Evolutionary conservation across 805 yeast species (phyloP).

Genomic region (Candida easanensis): DNA sequence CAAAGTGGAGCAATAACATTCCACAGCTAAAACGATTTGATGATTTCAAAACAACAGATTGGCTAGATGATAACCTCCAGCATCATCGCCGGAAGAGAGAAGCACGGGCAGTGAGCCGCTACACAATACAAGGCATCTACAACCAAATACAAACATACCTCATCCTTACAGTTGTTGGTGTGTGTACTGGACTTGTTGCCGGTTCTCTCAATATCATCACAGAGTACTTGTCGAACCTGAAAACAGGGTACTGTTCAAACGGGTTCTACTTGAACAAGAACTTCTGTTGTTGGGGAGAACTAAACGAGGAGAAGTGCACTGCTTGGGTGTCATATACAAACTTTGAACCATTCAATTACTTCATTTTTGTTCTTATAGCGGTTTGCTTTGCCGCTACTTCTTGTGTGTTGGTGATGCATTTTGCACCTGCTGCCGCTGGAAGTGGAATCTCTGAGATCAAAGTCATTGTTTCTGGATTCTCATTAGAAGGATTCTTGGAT

Average conservation of each 20-base stretch:
- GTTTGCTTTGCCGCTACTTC: slow-evolving; percentile 60
- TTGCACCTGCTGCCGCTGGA: slow-evolving; percentile 93
- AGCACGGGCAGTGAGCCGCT: slow-evolving; percentile 4
- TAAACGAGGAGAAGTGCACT: slow-evolving; percentile 45
- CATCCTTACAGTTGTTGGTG: slow-evolving; percentile 72
- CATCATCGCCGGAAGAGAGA: slow-evolving; percentile 35
- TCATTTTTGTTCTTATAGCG: slow-evolving; percentile 58
- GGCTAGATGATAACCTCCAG: slow-evolving; percentile 59
- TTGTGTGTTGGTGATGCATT: slow-evolving; percentile 61
- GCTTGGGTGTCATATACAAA: slow-evolving; percentile 71
- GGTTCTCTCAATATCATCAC: slow-evolving; percentile 79
- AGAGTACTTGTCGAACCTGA: slow-evolving; percentile 77
- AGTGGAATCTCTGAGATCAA: slow-evolving; percentile 97
- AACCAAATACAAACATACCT: slow-evolving; percentile 49
- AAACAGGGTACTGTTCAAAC: slow-evolving; percentile 72
- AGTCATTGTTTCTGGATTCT: slow-evolving; percentile 89
- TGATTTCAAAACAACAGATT: slow-evolving; percentile 65
- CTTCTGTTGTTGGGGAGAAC: slow-evolving; percentile 79
- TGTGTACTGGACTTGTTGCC: slow-evolving; percentile 78
- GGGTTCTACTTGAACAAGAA: slow-evolving; percentile 67
- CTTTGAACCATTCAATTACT: slow-evolving; percentile 44
- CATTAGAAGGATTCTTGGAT: slow-evolving; percentile 71
- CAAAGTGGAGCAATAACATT: slow-evolving; percentile 13
- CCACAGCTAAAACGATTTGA: slow-evolving; percentile 43
- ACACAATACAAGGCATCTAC: slow-evolving; percentile 14